phyloP scores from a whole-genome alignment of 805 yeast genomes.

The Yamadazyma scolyti region DNA sequence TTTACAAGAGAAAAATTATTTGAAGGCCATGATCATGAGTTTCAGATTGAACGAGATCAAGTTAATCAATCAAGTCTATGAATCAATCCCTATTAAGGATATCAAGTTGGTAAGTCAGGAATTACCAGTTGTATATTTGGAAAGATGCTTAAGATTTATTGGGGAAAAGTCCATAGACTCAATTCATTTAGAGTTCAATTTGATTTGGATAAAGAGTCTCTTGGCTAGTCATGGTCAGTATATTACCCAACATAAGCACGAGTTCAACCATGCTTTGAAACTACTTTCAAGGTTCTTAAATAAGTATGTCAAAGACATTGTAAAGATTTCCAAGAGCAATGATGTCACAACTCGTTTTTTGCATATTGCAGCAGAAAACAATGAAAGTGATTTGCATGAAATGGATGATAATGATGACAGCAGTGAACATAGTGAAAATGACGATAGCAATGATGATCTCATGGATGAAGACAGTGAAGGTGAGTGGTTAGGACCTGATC shows the following conservation, averaged over 20 bases:
- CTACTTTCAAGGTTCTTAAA: constrained; percentile 72
- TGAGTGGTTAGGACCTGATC: constrained; percentile 31
- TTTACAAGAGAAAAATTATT: constrained; percentile 56
- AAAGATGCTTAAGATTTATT: constrained; percentile 63
- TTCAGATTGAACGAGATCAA: constrained; percentile 84
- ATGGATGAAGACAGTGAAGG: constrained; percentile 26
- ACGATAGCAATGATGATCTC: no score
- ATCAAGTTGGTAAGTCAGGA: constrained; percentile 63
- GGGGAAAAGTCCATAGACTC: constrained; percentile 65
- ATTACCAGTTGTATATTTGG: constrained; percentile 74
- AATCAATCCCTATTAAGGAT: constrained; percentile 66
- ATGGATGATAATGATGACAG: constrained; percentile 29
- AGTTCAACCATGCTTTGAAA: constrained; percentile 62
- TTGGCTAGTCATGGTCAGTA: constrained; percentile 74
- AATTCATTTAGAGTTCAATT: constrained; percentile 79
- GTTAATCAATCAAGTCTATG: constrained; percentile 70
- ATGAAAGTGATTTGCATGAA: constrained; percentile 17
- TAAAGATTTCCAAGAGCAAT: constrained; percentile 49
- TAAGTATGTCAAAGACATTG: constrained; percentile 72
- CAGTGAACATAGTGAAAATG: constrained; percentile 23
- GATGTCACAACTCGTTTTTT: constrained; percentile 55
- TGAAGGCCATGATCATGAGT: constrained; percentile 85
- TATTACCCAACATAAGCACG: constrained; percentile 58
- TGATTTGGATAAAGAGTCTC: constrained; percentile 74
- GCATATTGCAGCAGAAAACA: constrained; percentile 20